These are phyloP conservation scores for Fimicolochytrium jonesii DNA, from an alignment of 192 early-diverging fungal species.

Conservation along the genomic window DNA sequence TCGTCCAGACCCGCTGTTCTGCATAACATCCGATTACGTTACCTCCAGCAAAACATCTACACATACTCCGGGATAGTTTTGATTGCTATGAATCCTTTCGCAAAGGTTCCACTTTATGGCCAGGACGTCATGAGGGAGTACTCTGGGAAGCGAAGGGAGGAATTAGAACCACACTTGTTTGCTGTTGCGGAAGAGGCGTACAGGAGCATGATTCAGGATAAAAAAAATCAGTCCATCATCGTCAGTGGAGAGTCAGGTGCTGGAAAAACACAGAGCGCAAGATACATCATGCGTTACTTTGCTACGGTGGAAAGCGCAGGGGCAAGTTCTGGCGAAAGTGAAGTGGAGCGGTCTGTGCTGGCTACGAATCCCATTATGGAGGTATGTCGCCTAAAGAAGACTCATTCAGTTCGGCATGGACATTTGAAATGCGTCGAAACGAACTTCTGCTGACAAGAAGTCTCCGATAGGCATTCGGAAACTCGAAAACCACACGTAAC, in stretches of 20 bases:
- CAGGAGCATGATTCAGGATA: slow-evolving; percentile 88
- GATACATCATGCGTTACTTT: slow-evolving; percentile 98
- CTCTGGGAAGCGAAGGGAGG: slow-evolving; percentile 86
- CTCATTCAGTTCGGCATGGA: too few species aligned
- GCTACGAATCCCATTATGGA: slow-evolving; percentile 99
- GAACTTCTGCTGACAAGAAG: too few species aligned
- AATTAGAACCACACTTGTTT: slow-evolving; percentile 97
- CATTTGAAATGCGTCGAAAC: too few species aligned
- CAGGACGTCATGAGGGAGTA: slow-evolving; percentile 87
- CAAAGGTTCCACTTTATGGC: slow-evolving; percentile 79
- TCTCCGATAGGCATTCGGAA: slow-evolving; percentile 90
- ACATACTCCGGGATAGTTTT: slow-evolving; percentile 99
- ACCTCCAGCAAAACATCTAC: slow-evolving; percentile 91
- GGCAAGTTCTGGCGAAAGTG: slow-evolving; percentile 26
- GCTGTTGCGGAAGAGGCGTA: slow-evolving; percentile 98
- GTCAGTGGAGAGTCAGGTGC: slow-evolving; percentile 92
- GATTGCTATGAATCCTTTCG: slow-evolving; percentile 97
- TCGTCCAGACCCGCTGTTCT: slow-evolving; percentile 65
- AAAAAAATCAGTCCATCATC: slow-evolving; percentile 96
- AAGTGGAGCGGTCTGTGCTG: slow-evolving; percentile 56
- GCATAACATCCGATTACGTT: slow-evolving; percentile 86
- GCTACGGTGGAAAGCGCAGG: slow-evolving; percentile 55
- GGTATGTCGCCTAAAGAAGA: slow-evolving; percentile 30
- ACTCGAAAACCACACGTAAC: slow-evolving; percentile 98
- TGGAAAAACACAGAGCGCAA: slow-evolving; percentile 94